Evolutionary conservation across 1,284 basidiomycete species (phyloP).

Genomic region (Irpex sp.): DNA sequence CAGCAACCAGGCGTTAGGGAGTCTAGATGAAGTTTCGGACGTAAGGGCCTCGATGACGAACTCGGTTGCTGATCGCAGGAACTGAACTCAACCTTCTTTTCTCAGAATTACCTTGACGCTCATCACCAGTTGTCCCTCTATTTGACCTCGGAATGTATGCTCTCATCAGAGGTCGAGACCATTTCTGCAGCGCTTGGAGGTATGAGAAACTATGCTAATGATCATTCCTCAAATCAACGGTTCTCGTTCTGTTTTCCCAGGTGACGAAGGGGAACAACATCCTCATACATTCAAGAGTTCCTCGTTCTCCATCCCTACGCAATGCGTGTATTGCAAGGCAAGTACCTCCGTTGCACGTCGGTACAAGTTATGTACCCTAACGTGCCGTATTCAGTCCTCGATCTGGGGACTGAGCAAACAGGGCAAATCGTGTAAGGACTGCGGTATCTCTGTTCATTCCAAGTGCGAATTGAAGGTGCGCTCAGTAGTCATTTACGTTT

Average conservation of each 20-base stretch:
- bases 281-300: constrained; percentile 82
- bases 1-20: constrained; percentile 51
- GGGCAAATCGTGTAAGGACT: constrained; percentile 78
- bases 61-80: background rate
- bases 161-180: constrained; percentile 57
- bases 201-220: constrained; percentile 26
- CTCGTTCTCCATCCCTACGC: constrained; percentile 79
- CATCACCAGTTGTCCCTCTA: constrained; percentile 58
- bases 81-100: background rate
- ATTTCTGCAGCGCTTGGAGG: constrained; percentile 65
- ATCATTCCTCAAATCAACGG: background rate
- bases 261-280: constrained; percentile 64
- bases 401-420: constrained; percentile 86
- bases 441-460: constrained; percentile 74
- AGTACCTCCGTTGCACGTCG: constrained; percentile 11
- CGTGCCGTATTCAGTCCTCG: constrained; percentile 44
- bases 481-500: background rate
- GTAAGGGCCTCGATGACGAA: constrained; percentile 20
- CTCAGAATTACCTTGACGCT: constrained; percentile 62
- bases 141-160: constrained; percentile 47
- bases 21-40: constrained; percentile 62
- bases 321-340: constrained; percentile 80
- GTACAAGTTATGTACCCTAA: background rate
- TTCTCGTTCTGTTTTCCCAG: constrained; percentile 31
- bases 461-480: constrained; percentile 82